Conservation (phyloP, 352 stramenopile species). For the Blastocystis sp. region DNA sequence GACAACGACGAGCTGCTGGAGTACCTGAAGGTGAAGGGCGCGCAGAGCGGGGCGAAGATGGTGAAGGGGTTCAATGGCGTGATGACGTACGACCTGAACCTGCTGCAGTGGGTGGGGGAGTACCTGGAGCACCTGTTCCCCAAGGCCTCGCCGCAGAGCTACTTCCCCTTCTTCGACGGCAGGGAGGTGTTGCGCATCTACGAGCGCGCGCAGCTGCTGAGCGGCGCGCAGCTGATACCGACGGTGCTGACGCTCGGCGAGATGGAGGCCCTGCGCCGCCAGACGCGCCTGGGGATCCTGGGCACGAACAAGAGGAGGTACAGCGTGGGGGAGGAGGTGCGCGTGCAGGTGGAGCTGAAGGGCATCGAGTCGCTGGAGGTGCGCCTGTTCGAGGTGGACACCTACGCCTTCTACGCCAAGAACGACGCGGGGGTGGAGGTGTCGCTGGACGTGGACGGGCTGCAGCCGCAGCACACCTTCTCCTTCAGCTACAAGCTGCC, state of each 20-base stretch:
- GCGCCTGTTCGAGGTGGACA: constrained; percentile 69
- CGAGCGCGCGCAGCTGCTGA: neutral
- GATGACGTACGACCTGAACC: neutral
- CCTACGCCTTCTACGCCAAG: constrained; percentile 59
- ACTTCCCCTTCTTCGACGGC: neutral
- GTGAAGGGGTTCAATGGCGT: neutral
- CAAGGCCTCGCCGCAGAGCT: neutral
- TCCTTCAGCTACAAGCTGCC: neutral
- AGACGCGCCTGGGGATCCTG: neutral
- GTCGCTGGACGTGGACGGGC: constrained; percentile 62
- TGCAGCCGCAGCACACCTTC: neutral
- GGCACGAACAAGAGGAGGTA: constrained; percentile 40
- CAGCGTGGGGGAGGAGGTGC: constrained; percentile 20
- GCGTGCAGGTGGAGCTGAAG: constrained; percentile 61
- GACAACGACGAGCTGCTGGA: constrained; percentile 24
- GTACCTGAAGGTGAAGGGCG: constrained; percentile 8
- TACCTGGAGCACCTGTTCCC: constrained; percentile 35
- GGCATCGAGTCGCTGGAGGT: constrained; percentile 62
- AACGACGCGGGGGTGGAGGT: constrained; percentile 4
- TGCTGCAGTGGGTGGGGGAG: neutral
- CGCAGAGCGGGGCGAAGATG: neutral
- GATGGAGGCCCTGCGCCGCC: neutral
- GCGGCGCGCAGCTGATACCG: neutral
- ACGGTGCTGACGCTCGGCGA: neutral
- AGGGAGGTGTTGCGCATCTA: neutral